Evolutionary conservation across 2,329 filamentous ascomycete species (phyloP).

Genomic region (Botryotinia narcissicola): DNA sequence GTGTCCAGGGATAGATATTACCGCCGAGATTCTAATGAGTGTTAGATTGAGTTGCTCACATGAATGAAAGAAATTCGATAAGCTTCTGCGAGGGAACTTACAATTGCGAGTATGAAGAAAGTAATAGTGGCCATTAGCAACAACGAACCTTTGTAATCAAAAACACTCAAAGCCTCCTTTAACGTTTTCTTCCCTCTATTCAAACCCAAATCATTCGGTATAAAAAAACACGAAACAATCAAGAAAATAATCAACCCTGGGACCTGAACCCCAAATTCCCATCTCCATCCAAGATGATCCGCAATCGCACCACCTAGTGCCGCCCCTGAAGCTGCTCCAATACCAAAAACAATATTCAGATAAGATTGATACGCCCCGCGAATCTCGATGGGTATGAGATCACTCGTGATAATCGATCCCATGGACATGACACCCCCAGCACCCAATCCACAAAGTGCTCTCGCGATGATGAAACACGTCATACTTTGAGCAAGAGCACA

Average conservation of each 20-base stretch:
- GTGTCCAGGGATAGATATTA: conserved; percentile 61
- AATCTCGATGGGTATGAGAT: conserved; percentile 67
- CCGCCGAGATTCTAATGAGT: conserved; percentile 55
- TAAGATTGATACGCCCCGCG: conserved; percentile 69
- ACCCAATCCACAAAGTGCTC: conserved; percentile 69
- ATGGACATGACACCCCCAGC: conserved; percentile 69
- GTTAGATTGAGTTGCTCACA: conserved; percentile 14
- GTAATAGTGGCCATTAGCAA: conserved; percentile 53
- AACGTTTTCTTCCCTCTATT: conserved; percentile 45
- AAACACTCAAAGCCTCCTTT: conserved; percentile 51
- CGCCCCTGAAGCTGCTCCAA: conserved; percentile 59
- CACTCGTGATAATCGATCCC: conserved; percentile 68
- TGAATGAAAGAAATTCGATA: neutral
- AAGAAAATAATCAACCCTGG: conserved; percentile 50
- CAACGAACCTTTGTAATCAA: conserved; percentile 56
- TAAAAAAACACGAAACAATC: conserved; percentile 45
- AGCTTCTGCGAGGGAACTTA: conserved; percentile 37
- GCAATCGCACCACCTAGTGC: conserved; percentile 69
- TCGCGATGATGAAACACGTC: conserved; percentile 65
- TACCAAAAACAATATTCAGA: conserved; percentile 63
- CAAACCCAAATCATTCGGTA: conserved; percentile 54
- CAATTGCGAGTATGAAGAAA: conserved; percentile 56
- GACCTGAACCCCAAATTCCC: conserved; percentile 66
- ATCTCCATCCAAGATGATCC: conserved; percentile 69
- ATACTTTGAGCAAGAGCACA: conserved; percentile 68